phyloP scores from a whole-genome alignment of 768 basidiomycete species.

The Cystofilobasidium ferigula region DNA sequence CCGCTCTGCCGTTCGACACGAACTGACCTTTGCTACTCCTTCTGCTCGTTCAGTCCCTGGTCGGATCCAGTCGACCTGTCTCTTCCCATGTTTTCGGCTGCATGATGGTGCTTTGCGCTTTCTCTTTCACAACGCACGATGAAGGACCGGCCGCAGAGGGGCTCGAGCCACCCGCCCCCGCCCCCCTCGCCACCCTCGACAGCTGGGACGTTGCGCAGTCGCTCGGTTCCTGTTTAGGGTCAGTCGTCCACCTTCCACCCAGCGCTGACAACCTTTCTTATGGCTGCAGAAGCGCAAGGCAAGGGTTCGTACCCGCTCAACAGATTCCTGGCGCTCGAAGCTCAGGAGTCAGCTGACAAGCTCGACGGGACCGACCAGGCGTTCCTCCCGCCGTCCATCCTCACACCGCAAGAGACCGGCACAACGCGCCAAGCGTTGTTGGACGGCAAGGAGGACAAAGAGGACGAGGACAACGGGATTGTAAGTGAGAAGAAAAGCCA shows the following conservation, averaged over 20 bases:
- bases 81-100: too few species aligned
- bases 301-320: conserved; percentile 3
- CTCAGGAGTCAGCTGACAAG: conserved; percentile 15
- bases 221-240: background rate
- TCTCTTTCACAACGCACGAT: too few species aligned
- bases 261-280: background rate
- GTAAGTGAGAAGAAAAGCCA: conserved; percentile 15
- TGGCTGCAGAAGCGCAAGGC: conserved; percentile 2
- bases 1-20: too few species aligned
- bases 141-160: too few species aligned
- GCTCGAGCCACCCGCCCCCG: too few species aligned
- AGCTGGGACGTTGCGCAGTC: too few species aligned
- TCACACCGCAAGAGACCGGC: conserved; percentile 12
- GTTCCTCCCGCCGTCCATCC: conserved; percentile 15
- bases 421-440: background rate
- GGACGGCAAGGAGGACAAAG: background rate
- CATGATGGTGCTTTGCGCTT: too few species aligned
- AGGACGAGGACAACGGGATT: conserved; percentile 10
- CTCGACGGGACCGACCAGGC: background rate
- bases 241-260: background rate
- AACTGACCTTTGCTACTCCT: too few species aligned
- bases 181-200: too few species aligned
- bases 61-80: too few species aligned
- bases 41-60: too few species aligned
- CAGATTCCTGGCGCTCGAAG: conserved; percentile 5